These are phyloP conservation scores for Tetrapisispora arboricola DNA, from an alignment of 805 yeast species.

Conservation along the genomic window DNA sequence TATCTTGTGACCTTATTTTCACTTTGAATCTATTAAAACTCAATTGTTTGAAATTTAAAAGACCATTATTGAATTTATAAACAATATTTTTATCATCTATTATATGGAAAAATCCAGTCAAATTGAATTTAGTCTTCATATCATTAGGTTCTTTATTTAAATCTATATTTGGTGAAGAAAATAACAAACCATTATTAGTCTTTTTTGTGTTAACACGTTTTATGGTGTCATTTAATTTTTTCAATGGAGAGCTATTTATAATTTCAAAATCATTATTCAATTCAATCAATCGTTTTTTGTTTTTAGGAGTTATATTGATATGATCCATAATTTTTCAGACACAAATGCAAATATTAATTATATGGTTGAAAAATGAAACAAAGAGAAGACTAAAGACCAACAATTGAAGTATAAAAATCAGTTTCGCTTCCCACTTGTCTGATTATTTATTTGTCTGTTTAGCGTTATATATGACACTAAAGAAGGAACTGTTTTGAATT, in stretches of 20 bases:
- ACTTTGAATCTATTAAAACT: neutral
- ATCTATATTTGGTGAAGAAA: conserved; percentile 6
- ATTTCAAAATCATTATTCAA: neutral
- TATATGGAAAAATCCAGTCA: neutral
- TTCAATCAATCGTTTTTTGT: neutral
- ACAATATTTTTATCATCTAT: neutral
- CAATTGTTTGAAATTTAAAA: neutral
- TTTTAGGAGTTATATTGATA: neutral
- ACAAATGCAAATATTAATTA: too few relatives aligned
- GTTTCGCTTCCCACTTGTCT: too few relatives aligned
- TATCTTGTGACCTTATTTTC: conserved; percentile 8
- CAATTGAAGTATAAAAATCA: too few relatives aligned
- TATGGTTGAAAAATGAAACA: too few relatives aligned
- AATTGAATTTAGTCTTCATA: neutral
- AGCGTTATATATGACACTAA: too few relatives aligned
- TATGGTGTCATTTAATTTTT: neutral
- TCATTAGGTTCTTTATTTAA: neutral
- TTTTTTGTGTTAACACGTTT: too few relatives aligned
- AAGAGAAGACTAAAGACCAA: neutral
- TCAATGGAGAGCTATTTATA: conserved; percentile 9
- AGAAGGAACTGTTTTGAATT: too few relatives aligned
- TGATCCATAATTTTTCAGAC: too few relatives aligned
- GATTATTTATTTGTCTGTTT: too few relatives aligned
- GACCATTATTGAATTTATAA: neutral
- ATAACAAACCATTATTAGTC: conserved; percentile 8